These are phyloP conservation scores for Kwoniella dendrophila DNA, from an alignment of 768 basidiomycete species.

Conservation along the genomic window DNA sequence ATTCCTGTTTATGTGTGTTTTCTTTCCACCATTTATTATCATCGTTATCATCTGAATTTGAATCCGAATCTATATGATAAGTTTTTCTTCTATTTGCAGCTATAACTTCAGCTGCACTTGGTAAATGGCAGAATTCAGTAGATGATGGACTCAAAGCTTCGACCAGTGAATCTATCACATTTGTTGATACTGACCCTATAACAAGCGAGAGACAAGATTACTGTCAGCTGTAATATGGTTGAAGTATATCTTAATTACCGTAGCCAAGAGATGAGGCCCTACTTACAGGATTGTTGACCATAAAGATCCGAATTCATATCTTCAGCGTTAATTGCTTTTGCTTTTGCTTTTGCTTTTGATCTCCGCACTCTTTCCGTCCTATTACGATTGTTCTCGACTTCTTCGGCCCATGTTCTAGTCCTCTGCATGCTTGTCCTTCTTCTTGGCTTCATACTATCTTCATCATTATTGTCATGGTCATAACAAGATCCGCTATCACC, in stretches of 20 bases:
- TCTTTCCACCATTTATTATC: constrained; percentile 2
- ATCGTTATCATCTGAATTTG: background rate
- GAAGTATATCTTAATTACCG: background rate
- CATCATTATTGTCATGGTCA: background rate
- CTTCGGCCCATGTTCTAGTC: constrained; percentile 38
- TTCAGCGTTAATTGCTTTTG: background rate
- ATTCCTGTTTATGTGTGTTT: background rate
- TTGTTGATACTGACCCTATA: constrained; percentile 16
- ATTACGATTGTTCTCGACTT: constrained; percentile 20
- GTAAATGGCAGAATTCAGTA: constrained; percentile 1
- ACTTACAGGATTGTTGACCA: constrained; percentile 8
- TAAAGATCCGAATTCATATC: constrained; percentile 1
- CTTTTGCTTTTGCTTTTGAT: constrained; percentile 1
- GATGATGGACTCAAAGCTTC: constrained; percentile 16
- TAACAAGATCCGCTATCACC: no score
- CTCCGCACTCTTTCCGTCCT: constrained; percentile 10
- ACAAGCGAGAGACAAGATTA: background rate
- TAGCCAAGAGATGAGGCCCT: no score
- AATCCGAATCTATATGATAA: constrained; percentile 12
- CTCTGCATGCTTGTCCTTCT: constrained; percentile 27
- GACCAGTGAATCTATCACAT: constrained; percentile 23
- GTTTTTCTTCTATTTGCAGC: constrained; percentile 13
- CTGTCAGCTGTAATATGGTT: background rate
- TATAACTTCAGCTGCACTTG: constrained; percentile 6
- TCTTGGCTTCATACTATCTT: background rate